Percentiles rank a stretch among this genome's conserved stretches.
Evolutionary conservation across 2,329 filamentous ascomycete species (phyloP).

Genomic region (Trichoderma atrobrunneum): DNA sequence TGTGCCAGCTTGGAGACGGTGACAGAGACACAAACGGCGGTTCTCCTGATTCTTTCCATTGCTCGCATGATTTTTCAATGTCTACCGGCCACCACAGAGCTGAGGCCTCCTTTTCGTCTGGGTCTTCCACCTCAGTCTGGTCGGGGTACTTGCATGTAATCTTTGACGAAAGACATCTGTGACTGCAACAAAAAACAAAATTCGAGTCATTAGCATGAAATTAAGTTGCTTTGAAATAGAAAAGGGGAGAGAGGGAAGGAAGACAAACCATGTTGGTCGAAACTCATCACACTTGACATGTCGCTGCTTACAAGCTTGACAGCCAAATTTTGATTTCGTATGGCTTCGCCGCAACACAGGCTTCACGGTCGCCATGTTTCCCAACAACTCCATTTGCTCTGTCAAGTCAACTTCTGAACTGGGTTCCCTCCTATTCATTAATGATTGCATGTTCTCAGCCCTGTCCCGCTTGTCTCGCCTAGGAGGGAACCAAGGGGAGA

Average conservation of each 20-base stretch:
- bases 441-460: neutral
- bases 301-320: constrained; percentile 4
- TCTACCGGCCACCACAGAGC: neutral
- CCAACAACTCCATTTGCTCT: too few relatives aligned
- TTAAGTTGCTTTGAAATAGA: neutral
- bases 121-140: neutral
- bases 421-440: constrained; percentile 1
- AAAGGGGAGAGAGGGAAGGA: neutral
- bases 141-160: neutral
- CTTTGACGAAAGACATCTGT: constrained; percentile 5
- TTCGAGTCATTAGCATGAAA: neutral
- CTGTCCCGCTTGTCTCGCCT: neutral
- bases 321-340: constrained; percentile 11
- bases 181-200: neutral
- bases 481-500: neutral
- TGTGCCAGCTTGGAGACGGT: constrained; percentile 12
- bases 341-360: constrained; percentile 8
- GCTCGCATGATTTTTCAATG: neutral
- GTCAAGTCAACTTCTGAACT: neutral
- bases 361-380: constrained; percentile 1
- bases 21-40: neutral
- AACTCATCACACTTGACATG: constrained; percentile 13
- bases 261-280: constrained; percentile 8
- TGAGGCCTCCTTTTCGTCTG: neutral
- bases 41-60: constrained; percentile 2